Base-by-base conservation (phyloP, 371 early-diverging fungal species). In the Mucor lusitanicus region DNA sequence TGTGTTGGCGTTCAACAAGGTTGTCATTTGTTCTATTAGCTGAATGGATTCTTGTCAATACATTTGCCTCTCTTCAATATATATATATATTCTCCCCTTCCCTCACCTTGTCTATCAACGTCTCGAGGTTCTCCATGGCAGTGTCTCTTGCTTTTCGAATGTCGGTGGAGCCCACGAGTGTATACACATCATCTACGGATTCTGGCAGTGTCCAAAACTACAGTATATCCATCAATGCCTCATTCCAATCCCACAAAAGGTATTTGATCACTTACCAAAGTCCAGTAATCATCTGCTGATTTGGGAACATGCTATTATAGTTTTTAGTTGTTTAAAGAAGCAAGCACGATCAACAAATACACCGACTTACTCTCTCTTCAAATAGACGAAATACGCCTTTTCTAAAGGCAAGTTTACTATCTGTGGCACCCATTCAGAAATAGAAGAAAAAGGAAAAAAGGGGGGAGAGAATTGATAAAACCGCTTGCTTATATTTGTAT, bases 371-470 rank as follows among this genome's bases (percentile, higher is more conserved):
- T 71, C 84, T 82, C 73, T 91, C 90, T 73, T 92, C 90, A 61
- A 85, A 87, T 30, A 94, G 81, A 53, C 85, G 80, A 68, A 91
- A 90, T 40, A 94, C 92, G 50, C 89, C 85, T 79, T 92, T 91
- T 50, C 94, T 85, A 71, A 95, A 93, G 23, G 91, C 89, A 23
- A 95, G 76, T 75, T 94, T 95, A 70, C 88, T 87, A 73, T 94
- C 93, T 12, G 91, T 84, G 33, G 91, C 92, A 21, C 95, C 95
- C 94, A 94, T 94, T 50, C 17, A 35, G 21, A 58, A 32, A 37
- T 30, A 19, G 12, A 58, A 37, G 8, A 37, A 19, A 32, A 35
- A 19, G 30, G 35, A 57, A 54, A 17, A 59, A 25, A 39, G 27
- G 25, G 17, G 59, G 59, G 15, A 15, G 21, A n/a, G n/a, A n/a